Evolutionary conservation across 495 filamentous ascomycete genomes (phyloP), one percentile per base, ranked within the genome.

Genomic region (Cryomyces minteri): DNA sequence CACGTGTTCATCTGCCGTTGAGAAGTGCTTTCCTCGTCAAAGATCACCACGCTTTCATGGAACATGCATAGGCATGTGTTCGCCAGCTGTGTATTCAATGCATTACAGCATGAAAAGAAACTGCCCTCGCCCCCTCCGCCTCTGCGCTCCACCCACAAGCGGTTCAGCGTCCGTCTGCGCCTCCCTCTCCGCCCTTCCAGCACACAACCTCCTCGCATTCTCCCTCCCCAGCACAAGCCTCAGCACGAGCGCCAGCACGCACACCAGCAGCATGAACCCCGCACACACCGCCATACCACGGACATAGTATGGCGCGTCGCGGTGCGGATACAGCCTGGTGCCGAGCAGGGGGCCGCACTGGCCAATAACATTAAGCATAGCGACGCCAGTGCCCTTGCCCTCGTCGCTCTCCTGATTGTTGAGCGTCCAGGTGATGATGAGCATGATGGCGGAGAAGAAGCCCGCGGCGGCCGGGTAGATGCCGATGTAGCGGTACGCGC

Each of bases 401-500:
- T 12, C 43, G 10, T 77, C 79, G 18, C 18, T 25, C 18, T 25
- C 62, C 5, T 80, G 81, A 11, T 58, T 61, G 53, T 73, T 74
- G 6, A 60, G 67, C 12, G 73, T 48, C 81, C 82, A 85, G 30
- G 80, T 77, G 30, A 85, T 62, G 6, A 81, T 80, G 36, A 84
- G 49, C 0, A 80, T 81, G 9, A 83, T 78, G 0, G 68, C 58
- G 5, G 84, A 76, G 50, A 84, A 87, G 2, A 85, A 58, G 0
- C 82, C 82, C 51, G 75, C 65, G 0, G 82, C 81, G 4, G 85
- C 70, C 36, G 85, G 60, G 51, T 83, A 74, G 41, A 78, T 82
- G 10, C 77, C 81, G 38, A 48, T 79, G 48, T 85, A 88, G 51
- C 80, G 18, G 18, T 25, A 25, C 18, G 18, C 18, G 18, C 18